Conservation (phyloP, 1,284 basidiomycete species). For the Salmacisia buchloeana region DNA sequence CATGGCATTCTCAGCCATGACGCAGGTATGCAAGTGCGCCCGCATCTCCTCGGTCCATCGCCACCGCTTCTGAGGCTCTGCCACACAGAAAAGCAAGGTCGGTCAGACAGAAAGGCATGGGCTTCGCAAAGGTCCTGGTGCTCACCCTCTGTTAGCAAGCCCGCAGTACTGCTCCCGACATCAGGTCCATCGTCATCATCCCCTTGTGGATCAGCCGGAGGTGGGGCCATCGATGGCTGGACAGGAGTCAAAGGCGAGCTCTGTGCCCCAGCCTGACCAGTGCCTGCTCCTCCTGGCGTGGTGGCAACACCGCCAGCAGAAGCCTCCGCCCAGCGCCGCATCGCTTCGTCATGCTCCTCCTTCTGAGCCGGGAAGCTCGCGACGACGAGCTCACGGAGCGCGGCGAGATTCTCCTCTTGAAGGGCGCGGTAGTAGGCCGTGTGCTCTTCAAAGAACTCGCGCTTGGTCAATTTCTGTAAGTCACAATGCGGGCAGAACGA, state of each 20-base stretch:
- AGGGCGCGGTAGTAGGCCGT: conserved; percentile 34
- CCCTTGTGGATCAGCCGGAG: conserved; percentile 6
- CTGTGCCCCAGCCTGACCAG: background rate
- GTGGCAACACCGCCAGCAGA: background rate
- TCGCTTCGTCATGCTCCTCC: conserved; percentile 30
- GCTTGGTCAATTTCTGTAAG: conserved; percentile 39
- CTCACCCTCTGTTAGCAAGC: background rate
- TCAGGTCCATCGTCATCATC: background rate
- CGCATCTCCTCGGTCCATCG: conserved; percentile 44
- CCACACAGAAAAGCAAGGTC: background rate
- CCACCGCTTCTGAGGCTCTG: conserved; percentile 39
- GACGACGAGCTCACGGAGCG: conserved; percentile 26
- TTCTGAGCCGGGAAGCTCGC: conserved; percentile 31
- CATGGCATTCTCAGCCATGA: conserved; percentile 46
- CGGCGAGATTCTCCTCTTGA: conserved; percentile 40
- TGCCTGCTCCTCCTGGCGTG: background rate
- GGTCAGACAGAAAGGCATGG: background rate
- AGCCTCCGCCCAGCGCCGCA: conserved; percentile 1
- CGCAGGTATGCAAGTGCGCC: conserved; percentile 38
- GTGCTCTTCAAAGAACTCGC: conserved; percentile 45
- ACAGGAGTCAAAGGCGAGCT: background rate
- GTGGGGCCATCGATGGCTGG: background rate
- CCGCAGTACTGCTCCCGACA: background rate
- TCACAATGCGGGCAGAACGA: background rate
- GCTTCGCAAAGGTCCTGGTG: background rate